phyloP scores from a whole-genome alignment of 495 filamentous ascomycete genomes.

The Baudoinia panamericana region DNA sequence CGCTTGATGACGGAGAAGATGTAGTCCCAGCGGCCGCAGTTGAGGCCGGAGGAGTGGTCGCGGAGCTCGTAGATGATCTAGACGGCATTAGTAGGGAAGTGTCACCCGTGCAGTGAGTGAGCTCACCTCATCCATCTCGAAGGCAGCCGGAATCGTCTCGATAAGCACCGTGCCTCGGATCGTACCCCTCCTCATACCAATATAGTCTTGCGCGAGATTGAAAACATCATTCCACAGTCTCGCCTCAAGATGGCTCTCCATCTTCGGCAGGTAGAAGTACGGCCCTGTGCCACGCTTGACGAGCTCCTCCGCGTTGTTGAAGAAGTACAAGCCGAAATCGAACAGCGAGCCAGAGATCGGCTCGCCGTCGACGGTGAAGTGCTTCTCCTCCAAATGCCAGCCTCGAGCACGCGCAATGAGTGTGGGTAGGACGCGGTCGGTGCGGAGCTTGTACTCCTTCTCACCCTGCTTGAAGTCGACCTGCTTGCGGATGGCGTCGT shows the following conservation, averaged over 20 bases:
- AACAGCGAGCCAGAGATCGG: slow-evolving; percentile 88
- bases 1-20: slow-evolving; percentile 99
- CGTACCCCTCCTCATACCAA: slow-evolving; percentile 78
- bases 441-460: slow-evolving; percentile 96
- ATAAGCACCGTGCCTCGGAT: slow-evolving; percentile 94
- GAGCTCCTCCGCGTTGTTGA: slow-evolving; percentile 90
- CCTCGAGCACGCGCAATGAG: slow-evolving; percentile 49
- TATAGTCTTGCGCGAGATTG: slow-evolving; percentile 88
- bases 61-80: slow-evolving; percentile 97
- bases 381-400: slow-evolving; percentile 84
- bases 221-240: slow-evolving; percentile 98
- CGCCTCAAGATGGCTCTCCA: slow-evolving; percentile 96
- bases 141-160: slow-evolving; percentile 96
- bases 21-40: slow-evolving; percentile 99
- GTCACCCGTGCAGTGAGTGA: not conserved
- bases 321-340: slow-evolving; percentile 98
- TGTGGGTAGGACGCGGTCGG: slow-evolving; percentile 63
- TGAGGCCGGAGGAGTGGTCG: slow-evolving; percentile 89
- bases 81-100: slow-evolving; percentile 7
- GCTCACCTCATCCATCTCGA: slow-evolving; percentile 89
- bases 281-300: slow-evolving; percentile 74
- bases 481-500: slow-evolving; percentile 88
- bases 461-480: slow-evolving; percentile 91
- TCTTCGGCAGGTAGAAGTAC: slow-evolving; percentile 99
- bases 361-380: slow-evolving; percentile 91